Evolutionary conservation across 108 stramenopile species (phyloP).

Genomic region (Nitzschia sp.): DNA sequence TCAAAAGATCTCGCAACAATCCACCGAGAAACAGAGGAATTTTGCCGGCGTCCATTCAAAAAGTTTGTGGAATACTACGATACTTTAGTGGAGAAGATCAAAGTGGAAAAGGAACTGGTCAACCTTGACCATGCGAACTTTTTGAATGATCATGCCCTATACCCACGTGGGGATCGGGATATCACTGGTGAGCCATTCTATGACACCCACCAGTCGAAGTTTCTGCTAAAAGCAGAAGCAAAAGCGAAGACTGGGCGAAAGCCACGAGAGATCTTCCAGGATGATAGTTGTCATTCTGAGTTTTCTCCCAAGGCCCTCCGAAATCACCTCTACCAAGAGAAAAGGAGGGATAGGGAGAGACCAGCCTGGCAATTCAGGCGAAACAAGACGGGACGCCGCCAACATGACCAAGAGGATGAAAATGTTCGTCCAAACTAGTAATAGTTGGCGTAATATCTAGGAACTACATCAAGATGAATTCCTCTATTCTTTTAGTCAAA

Average conservation of each 20-base stretch:
- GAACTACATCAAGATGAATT: no score
- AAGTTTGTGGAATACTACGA: background rate
- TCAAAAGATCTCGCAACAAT: background rate
- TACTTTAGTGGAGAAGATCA: background rate
- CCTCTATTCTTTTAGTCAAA: background rate
- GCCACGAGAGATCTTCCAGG: background rate
- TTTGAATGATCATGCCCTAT: background rate
- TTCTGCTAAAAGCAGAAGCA: background rate
- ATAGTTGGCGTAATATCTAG: no score
- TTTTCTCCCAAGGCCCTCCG: background rate
- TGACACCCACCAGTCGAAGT: background rate
- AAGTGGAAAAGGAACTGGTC: background rate
- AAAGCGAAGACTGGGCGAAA: background rate
- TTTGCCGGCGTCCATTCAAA: background rate
- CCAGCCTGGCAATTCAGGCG: background rate
- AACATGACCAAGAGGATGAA: background rate
- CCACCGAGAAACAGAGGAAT: background rate
- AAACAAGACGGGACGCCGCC: background rate
- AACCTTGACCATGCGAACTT: background rate
- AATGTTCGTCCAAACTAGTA: background rate
- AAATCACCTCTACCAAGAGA: background rate
- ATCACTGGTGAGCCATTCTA: background rate
- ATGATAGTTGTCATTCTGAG: background rate
- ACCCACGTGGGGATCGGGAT: background rate
- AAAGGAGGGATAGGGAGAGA: background rate